phyloP scores from a whole-genome alignment of 2,329 filamentous ascomycete genomes.

The Fusarium succisae region DNA sequence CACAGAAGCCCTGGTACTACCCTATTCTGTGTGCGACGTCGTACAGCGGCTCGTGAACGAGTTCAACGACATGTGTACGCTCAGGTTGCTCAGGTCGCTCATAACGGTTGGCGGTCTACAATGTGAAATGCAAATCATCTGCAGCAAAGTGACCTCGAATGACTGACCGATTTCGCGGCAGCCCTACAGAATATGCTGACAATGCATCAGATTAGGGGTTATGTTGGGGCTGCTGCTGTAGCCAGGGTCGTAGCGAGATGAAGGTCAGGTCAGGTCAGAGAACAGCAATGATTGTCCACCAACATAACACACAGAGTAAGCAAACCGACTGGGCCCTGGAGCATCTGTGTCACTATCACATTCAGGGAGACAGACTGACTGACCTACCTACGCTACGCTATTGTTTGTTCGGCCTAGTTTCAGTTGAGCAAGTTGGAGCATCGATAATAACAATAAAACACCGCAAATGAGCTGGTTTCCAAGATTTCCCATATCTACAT shows the following conservation, averaged over 20 bases:
- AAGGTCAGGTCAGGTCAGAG: slow-evolving; percentile 14
- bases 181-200: slow-evolving; percentile 33
- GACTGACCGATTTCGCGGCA: slow-evolving; percentile 13
- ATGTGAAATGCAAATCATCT: slow-evolving; percentile 4
- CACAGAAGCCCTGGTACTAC: slow-evolving; percentile 25
- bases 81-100: background rate
- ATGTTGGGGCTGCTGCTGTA: slow-evolving; percentile 9
- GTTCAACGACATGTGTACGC: slow-evolving; percentile 4
- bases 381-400: slow-evolving; percentile 5
- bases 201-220: slow-evolving; percentile 12
- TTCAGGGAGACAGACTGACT: background rate
- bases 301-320: background rate
- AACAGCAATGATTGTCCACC: slow-evolving; percentile 18
- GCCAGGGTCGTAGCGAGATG: slow-evolving; percentile 40
- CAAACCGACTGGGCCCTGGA: slow-evolving; percentile 8
- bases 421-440: background rate
- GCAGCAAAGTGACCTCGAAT: background rate
- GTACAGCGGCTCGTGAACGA: slow-evolving; percentile 35
- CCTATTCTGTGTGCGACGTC: slow-evolving; percentile 15
- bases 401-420: slow-evolving; percentile 3
- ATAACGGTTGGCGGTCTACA: background rate
- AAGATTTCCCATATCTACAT: slow-evolving; percentile 13
- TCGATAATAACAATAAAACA: slow-evolving; percentile 9
- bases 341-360: slow-evolving; percentile 13
- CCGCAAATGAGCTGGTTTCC: slow-evolving; percentile 19